Percentiles rank a stretch among this genome's conserved stretches.
phyloP scores from a whole-genome alignment of 2,329 filamentous ascomycete genomes.

The Aspergillus persii region DNA sequence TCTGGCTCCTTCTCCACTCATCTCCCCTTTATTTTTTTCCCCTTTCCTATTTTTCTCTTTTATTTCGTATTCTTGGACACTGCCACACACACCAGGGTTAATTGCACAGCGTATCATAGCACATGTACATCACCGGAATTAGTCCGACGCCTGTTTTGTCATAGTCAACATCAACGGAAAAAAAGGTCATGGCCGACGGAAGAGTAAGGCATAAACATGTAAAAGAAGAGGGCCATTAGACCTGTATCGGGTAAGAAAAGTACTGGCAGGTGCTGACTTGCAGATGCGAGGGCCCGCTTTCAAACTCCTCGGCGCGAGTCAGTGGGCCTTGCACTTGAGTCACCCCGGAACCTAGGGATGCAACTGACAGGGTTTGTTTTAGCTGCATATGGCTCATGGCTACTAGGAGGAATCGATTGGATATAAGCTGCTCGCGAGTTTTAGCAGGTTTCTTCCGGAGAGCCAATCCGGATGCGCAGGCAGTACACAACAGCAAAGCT shows the following conservation, averaged over 20 bases:
- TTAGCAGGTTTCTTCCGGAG: slow-evolving; percentile 20
- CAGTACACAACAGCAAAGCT: slow-evolving; percentile 17
- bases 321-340: slow-evolving; percentile 10
- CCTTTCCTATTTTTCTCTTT: not conserved
- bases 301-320: slow-evolving; percentile 11
- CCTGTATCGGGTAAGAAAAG: slow-evolving; percentile 7
- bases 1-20: too few relatives aligned
- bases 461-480: slow-evolving; percentile 27
- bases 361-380: slow-evolving; percentile 19
- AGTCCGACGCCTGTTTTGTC: not conserved
- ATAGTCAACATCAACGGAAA: not conserved
- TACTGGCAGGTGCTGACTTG: slow-evolving; percentile 20
- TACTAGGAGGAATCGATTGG: slow-evolving; percentile 25
- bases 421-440: slow-evolving; percentile 18
- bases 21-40: not conserved
- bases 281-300: slow-evolving; percentile 25
- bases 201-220: not conserved
- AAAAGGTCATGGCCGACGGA: not conserved
- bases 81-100: too few relatives aligned
- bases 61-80: not conserved
- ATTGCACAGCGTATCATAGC: not conserved
- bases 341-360: slow-evolving; percentile 12
- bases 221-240: slow-evolving; percentile 4
- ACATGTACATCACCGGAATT: not conserved
- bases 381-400: slow-evolving; percentile 31